phyloP scores from a whole-genome alignment of 495 filamentous ascomycete species.

The Bombardia bombarda region DNA sequence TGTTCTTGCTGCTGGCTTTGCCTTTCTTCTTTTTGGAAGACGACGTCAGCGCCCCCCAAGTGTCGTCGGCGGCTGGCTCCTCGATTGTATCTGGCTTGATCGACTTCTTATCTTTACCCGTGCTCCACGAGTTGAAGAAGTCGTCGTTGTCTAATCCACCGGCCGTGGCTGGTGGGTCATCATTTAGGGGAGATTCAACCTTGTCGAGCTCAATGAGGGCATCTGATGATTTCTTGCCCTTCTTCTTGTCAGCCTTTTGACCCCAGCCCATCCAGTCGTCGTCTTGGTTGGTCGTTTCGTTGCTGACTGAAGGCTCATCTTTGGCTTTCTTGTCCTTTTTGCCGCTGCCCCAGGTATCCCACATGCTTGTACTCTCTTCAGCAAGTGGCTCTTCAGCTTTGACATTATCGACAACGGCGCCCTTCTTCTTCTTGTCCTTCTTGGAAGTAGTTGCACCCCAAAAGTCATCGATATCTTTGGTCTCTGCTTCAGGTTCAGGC shows the following conservation, averaged over 20 bases:
- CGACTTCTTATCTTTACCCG: conserved; percentile 22
- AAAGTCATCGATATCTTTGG: conserved; percentile 12
- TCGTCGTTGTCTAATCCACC: conserved; percentile 21
- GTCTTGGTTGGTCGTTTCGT: too few relatives aligned
- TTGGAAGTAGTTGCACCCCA: conserved; percentile 11
- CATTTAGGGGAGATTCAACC: too few relatives aligned
- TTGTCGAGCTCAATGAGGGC: conserved; percentile 28
- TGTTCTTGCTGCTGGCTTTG: conserved; percentile 28
- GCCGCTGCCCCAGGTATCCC: conserved; percentile 1
- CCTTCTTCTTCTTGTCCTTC: conserved; percentile 26
- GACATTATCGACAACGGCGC: conserved; percentile 1
- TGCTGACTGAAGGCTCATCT: too few relatives aligned
- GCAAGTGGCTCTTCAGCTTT: conserved; percentile 7
- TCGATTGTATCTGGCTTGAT: conserved; percentile 39
- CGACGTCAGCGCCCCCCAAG: conserved; percentile 27
- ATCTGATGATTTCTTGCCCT: conserved; percentile 22
- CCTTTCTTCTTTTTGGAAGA: conserved; percentile 35
- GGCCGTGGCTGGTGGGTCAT: conserved; percentile 12
- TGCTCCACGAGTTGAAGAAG: conserved; percentile 28
- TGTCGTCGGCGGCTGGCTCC: conserved; percentile 31
- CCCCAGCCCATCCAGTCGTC: conserved; percentile 25
- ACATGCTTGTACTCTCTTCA: not conserved
- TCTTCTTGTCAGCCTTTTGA: conserved; percentile 24
- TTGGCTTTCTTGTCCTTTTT: conserved; percentile 33
- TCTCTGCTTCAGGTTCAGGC: conserved; percentile 2